Conservation (phyloP, 345 rosid species). For the Eucalyptus microcorys region DNA sequence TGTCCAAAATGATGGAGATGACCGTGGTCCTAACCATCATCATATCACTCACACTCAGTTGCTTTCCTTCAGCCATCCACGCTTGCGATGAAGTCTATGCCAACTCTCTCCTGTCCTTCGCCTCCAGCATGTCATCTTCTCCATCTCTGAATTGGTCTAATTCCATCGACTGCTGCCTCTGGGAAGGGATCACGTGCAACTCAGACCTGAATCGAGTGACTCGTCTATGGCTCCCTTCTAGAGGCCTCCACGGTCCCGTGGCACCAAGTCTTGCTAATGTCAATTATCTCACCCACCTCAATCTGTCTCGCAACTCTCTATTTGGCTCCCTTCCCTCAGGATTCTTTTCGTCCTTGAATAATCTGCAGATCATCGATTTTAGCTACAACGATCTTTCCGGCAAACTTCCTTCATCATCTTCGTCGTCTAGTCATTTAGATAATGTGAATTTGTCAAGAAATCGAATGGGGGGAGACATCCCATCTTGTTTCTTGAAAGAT, state of each 20-base stretch:
- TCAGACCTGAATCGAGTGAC: neutral
- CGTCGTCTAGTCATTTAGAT: neutral
- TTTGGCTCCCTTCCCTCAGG: neutral
- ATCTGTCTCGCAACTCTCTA: constrained; percentile 3
- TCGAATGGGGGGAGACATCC: neutral
- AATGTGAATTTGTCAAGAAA: neutral
- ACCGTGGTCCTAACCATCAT: neutral
- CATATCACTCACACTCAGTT: neutral
- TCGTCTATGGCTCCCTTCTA: neutral
- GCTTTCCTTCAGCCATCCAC: neutral
- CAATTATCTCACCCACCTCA: neutral
- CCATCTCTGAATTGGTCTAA: constrained; percentile 1
- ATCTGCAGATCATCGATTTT: neutral
- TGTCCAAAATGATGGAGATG: neutral
- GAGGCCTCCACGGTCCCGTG: neutral
- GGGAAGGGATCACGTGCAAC: constrained; percentile 5
- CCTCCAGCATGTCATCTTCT: neutral
- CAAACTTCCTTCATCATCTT: neutral
- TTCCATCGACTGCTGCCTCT: constrained; percentile 2
- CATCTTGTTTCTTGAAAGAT: neutral
- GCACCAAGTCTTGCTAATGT: neutral
- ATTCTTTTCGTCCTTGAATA: neutral
- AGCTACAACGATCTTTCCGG: constrained; percentile 2
- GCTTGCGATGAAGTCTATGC: neutral
- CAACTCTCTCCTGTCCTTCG: neutral